Percentiles rank a stretch among this genome's conserved stretches.
These are phyloP conservation scores for Hordeum marinum DNA, from an alignment of 176 grass and related monocot genomes.

Conservation along the genomic window DNA sequence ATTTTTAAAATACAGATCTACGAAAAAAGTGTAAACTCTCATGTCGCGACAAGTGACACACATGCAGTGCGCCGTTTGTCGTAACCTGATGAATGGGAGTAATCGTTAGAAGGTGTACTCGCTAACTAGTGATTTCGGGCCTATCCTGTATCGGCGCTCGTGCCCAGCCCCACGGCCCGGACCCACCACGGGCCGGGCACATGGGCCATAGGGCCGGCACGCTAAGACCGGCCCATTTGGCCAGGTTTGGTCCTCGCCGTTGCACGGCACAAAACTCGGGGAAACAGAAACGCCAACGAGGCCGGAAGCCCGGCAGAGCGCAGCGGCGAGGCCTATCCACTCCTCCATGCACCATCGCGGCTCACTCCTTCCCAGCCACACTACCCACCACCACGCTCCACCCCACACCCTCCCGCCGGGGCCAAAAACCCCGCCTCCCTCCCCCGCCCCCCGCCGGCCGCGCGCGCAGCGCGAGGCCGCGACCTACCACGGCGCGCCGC, in stretches of 20 bases:
- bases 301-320: not conserved
- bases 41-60: too few species aligned
- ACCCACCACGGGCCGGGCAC: too few species aligned
- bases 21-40: too few species aligned
- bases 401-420: not conserved
- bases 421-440: not conserved
- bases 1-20: too few species aligned
- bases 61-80: too few species aligned
- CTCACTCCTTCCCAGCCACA: slow-evolving; percentile 41
- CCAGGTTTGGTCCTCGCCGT: not conserved
- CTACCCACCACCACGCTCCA: slow-evolving; percentile 2
- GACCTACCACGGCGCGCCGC: slow-evolving; percentile 7
- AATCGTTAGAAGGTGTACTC: too few species aligned
- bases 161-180: too few species aligned
- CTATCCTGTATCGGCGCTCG: too few species aligned
- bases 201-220: too few species aligned
- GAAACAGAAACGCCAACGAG: not conserved
- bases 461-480: slow-evolving; percentile 2
- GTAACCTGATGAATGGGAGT: too few species aligned
- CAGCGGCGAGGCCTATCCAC: slow-evolving; percentile 37
- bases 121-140: too few species aligned
- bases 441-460: not conserved
- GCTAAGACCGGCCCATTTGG: too few species aligned
- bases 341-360: slow-evolving; percentile 25
- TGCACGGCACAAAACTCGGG: not conserved